phyloP scores from a whole-genome alignment of 2,329 filamentous ascomycete genomes.

The Thyridium curvatum region DNA sequence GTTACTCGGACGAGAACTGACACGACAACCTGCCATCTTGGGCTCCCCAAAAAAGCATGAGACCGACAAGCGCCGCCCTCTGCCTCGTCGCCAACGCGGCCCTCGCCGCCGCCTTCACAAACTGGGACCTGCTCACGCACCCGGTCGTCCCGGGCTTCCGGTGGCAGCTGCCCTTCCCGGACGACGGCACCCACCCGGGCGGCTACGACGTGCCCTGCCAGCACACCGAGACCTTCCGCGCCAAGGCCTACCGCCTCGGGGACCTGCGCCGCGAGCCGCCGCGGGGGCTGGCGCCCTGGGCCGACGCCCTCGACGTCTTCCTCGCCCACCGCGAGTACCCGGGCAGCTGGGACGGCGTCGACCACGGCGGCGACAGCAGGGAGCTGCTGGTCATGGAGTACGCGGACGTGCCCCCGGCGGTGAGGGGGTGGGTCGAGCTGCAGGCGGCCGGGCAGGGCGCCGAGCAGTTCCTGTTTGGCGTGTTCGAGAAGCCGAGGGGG shows the following conservation, averaged over 20 bases:
- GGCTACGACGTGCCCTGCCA: conserved; percentile 21
- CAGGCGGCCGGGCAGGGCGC: conserved; percentile 10
- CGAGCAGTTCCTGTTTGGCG: conserved; percentile 11
- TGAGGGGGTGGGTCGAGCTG: conserved; percentile 27
- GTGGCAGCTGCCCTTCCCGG: conserved; percentile 22
- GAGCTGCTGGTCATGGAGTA: conserved; percentile 31
- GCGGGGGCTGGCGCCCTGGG: conserved; percentile 16
- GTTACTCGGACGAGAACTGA: too few relatives aligned
- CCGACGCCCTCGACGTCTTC: conserved; percentile 16
- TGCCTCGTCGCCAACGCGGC: neutral
- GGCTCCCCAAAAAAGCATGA: neutral
- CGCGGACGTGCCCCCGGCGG: conserved; percentile 21
- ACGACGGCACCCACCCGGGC: conserved; percentile 17
- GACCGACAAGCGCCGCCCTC: too few relatives aligned
- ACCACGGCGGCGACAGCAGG: conserved; percentile 28
- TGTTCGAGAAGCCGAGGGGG: conserved; percentile 15
- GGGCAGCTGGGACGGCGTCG: conserved; percentile 34
- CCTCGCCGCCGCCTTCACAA: conserved; percentile 8
- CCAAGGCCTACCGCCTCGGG: conserved; percentile 19
- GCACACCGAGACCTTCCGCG: conserved; percentile 16
- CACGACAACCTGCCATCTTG: too few relatives aligned
- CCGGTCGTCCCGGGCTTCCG: conserved; percentile 19
- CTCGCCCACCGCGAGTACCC: conserved; percentile 20
- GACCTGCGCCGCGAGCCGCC: conserved; percentile 15
- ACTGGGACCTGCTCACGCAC: conserved; percentile 20